Conservation (phyloP, 345 rosid genomes). For the Populus ilicifolia region DNA sequence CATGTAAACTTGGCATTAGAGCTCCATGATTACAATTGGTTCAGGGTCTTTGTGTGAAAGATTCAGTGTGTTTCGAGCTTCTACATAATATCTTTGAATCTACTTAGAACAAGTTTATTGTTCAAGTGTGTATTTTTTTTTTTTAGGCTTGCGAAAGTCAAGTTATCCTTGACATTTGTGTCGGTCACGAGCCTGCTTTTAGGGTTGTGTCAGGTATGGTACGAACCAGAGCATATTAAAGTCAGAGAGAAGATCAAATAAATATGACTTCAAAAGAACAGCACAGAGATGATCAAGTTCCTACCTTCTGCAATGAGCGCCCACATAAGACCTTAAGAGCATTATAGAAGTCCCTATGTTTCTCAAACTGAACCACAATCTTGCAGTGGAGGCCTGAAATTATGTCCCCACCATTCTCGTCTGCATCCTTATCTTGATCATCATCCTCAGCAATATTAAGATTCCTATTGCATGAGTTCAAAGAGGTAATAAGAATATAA, state of each 20-base stretch:
- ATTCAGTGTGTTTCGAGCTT: too few species aligned
- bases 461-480: constrained; percentile 52
- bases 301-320: constrained; percentile 80
- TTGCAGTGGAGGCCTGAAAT: constrained; percentile 87
- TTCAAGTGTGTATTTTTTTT: too few species aligned
- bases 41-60: too few species aligned
- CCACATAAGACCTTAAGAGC: constrained; percentile 76
- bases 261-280: not conserved
- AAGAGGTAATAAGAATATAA: constrained; percentile 16
- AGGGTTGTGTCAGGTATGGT: too few species aligned
- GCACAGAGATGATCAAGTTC: not conserved
- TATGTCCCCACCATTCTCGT: constrained; percentile 44
- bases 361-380: constrained; percentile 87
- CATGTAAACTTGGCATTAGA: too few species aligned
- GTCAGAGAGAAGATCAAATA: not conserved
- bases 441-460: constrained; percentile 82
- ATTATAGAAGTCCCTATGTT: constrained; percentile 57
- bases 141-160: too few species aligned
- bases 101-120: too few species aligned
- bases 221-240: not conserved
- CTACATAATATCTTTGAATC: too few species aligned
- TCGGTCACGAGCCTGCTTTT: too few species aligned
- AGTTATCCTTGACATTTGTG: too few species aligned
- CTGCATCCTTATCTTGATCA: constrained; percentile 50
- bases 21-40: too few species aligned